Percentiles rank a stretch among this genome's conserved stretches.
phyloP scores from a whole-genome alignment of 2,329 filamentous ascomycete species.

The Pseudogymnoascus sp. region DNA sequence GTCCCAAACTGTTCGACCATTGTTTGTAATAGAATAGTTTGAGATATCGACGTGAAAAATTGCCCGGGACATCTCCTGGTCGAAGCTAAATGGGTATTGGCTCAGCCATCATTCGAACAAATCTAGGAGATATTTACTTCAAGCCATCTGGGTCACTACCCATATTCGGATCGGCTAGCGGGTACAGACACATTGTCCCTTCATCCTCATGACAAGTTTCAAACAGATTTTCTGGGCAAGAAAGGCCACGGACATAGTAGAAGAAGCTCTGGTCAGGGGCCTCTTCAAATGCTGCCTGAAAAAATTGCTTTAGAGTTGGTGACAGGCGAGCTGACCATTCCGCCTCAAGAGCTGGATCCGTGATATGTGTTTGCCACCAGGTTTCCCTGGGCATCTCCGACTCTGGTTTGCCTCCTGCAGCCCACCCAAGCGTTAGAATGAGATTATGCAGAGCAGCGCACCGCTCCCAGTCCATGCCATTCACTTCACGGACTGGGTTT shows the following conservation, averaged over 20 bases:
- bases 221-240: constrained; percentile 11
- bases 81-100: constrained; percentile 13
- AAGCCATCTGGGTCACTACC: constrained; percentile 13
- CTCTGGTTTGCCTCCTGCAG: background rate
- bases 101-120: background rate
- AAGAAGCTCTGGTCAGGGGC: constrained; percentile 15
- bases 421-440: constrained; percentile 15
- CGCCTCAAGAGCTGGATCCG: constrained; percentile 11
- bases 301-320: constrained; percentile 15
- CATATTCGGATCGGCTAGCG: constrained; percentile 12
- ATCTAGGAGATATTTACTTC: background rate
- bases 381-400: constrained; percentile 12
- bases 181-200: constrained; percentile 15
- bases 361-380: constrained; percentile 16
- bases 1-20: constrained; percentile 18
- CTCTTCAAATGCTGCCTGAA: constrained; percentile 13
- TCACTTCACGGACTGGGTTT: constrained; percentile 10
- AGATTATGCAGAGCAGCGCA: constrained; percentile 20
- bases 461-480: constrained; percentile 18
- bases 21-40: constrained; percentile 10
- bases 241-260: constrained; percentile 16
- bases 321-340: constrained; percentile 15
- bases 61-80: constrained; percentile 14
- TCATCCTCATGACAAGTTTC: constrained; percentile 5
- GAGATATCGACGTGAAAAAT: constrained; percentile 15